Evolutionary conservation across 257 asterid genomes (phyloP).

Genomic region (Solanum megistacrolobum): DNA sequence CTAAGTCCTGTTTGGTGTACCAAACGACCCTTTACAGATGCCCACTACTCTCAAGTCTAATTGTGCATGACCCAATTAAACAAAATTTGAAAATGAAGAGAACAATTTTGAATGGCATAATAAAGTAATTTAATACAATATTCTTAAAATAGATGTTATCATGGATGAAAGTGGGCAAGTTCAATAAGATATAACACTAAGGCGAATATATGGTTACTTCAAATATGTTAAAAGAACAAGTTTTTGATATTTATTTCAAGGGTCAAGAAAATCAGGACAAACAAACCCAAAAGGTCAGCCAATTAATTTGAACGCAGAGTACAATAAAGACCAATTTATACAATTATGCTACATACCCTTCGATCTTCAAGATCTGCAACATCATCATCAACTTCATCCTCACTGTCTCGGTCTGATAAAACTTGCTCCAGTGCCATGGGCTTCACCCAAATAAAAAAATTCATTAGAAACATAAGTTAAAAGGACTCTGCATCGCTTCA

Average conservation of each 20-base stretch:
- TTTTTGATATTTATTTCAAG: background rate
- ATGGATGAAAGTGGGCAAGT: background rate
- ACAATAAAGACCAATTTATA: background rate
- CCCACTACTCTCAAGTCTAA: background rate
- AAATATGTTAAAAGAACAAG: background rate
- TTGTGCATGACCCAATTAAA: background rate
- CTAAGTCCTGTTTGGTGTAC: background rate
- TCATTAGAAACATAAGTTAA: background rate
- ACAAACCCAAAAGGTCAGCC: background rate
- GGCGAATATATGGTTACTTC: background rate
- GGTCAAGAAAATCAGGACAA: background rate
- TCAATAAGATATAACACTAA: background rate
- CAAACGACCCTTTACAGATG: background rate
- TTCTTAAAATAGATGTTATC: background rate
- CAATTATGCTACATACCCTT: conserved; percentile 43
- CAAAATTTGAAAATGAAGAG: background rate
- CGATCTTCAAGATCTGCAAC: conserved; percentile 98
- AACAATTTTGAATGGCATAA: background rate
- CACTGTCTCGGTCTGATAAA: conserved; percentile 89
- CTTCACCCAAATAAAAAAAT: conserved; percentile 17
- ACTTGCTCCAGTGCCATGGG: conserved; percentile 98
- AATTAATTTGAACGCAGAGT: background rate
- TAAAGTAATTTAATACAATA: background rate
- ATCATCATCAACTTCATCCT: conserved; percentile 99
- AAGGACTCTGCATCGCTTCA: background rate